These are phyloP conservation scores for Tripterygium wilfordii DNA, from an alignment of 177 flowering plant genomes.

Conservation along the genomic window DNA sequence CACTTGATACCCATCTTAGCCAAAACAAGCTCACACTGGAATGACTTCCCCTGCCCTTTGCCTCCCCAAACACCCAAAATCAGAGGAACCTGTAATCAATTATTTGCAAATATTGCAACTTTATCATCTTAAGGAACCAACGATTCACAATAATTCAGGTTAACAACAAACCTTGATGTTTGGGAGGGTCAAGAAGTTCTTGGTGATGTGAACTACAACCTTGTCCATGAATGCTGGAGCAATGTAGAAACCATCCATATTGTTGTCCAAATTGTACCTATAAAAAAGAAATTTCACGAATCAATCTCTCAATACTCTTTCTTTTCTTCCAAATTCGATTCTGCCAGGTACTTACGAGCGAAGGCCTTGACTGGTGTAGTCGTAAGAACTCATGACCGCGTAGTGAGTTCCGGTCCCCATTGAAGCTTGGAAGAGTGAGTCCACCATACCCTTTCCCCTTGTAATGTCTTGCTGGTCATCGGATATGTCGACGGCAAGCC, in stretches of 20 bases:
- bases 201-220: constrained; percentile 53
- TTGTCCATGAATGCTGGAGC: constrained; percentile 78
- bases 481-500: constrained; percentile 22
- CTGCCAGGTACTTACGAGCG: constrained; percentile 17
- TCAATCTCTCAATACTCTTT: background rate
- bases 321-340: background rate
- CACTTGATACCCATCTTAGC: constrained; percentile 36
- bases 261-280: constrained; percentile 41
- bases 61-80: constrained; percentile 37
- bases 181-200: constrained; percentile 57
- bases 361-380: constrained; percentile 26
- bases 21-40: constrained; percentile 34
- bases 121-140: background rate
- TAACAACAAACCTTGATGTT: constrained; percentile 45
- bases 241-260: constrained; percentile 49
- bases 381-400: constrained; percentile 29
- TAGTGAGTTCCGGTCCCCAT: constrained; percentile 23
- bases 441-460: constrained; percentile 34
- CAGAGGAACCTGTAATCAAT: constrained; percentile 23
- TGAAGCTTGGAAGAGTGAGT: constrained; percentile 34
- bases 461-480: constrained; percentile 37
- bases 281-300: background rate
- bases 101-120: background rate
- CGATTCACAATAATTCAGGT: background rate
- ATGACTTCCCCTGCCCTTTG: constrained; percentile 34